Evolutionary conservation across 805 yeast genomes (phyloP), one percentile per base, ranked within the genome.

Genomic region (Tetrapisispora namnaoensis): DNA sequence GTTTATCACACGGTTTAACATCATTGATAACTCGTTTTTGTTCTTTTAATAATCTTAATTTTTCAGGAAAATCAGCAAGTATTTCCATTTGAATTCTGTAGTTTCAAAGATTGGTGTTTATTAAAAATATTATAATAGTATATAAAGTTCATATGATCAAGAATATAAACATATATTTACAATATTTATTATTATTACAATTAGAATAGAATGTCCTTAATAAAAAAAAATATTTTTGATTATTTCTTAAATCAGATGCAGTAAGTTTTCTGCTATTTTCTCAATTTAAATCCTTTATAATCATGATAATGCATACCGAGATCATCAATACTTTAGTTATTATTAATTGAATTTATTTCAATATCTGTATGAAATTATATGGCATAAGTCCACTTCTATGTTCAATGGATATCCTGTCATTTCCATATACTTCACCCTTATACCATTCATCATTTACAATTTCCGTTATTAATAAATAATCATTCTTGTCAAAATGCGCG

Each of bases 361-460:
- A 45, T 8, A 54, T 14, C 44, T 55, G 52, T 30, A 61, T 55
- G 41, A 61, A 61, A 46, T 61, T 61, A 39, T 46, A 52, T 20
- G 66, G 66, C 21, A 61, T 59, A 20, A 61, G 50, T 17, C 66
- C 66, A 21, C 44, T 42, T 34, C 53, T 53, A 42, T 59, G 59
- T 6, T 48, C 47, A 6, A 44, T 50, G 16, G 48, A 47, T 11
- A 59, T 55, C 37, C 40, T 55, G 35, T 60, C 59, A 45, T 58
- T 58, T 39, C 58, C 62, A 43, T 60, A 60, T 9, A 63, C 68
- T 48, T 65, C 69, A 28, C 69, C 69, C 45, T 54, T 56, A 47
- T 47, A 63, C 69, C 69, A 65, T 47, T 65, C 67, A 9, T 59
- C 51, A 47, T 61, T 62, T 11, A 65, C 56, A 9, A 53, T 51